Evolutionary conservation across 148 eudicot genomes (phyloP).

Genomic region (Heliosperma pusillum): DNA sequence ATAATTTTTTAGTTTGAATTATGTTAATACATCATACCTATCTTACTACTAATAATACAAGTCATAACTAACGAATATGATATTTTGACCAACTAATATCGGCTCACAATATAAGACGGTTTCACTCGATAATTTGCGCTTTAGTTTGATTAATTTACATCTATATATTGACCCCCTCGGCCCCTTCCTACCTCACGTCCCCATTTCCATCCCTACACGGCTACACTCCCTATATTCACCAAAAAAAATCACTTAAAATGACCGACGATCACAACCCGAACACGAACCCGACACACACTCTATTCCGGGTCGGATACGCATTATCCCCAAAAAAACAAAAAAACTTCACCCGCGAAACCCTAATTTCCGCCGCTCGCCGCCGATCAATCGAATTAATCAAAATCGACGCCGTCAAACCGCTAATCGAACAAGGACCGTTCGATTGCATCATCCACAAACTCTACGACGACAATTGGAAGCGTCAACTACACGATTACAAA

Average conservation of each 20-base stretch:
- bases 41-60: no score
- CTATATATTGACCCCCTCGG: no score
- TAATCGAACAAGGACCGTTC: constrained; percentile 67
- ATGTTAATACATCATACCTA: no score
- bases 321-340: constrained; percentile 53
- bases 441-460: constrained; percentile 61
- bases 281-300: neutral
- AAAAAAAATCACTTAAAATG: constrained; percentile 26
- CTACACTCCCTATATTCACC: neutral
- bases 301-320: constrained; percentile 59
- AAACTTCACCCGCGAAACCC: constrained; percentile 49
- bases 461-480: constrained; percentile 58
- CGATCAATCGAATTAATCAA: constrained; percentile 45
- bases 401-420: constrained; percentile 45
- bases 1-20: no score
- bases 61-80: no score
- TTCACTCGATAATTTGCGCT: no score
- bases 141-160: no score
- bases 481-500: constrained; percentile 37
- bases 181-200: no score
- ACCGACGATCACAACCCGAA: constrained; percentile 26
- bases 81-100: no score
- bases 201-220: neutral
- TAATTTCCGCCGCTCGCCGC: constrained; percentile 35
- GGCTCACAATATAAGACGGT: no score